phyloP scores from a whole-genome alignment of 2,329 filamentous ascomycete genomes.

The Diplodia sapinea region DNA sequence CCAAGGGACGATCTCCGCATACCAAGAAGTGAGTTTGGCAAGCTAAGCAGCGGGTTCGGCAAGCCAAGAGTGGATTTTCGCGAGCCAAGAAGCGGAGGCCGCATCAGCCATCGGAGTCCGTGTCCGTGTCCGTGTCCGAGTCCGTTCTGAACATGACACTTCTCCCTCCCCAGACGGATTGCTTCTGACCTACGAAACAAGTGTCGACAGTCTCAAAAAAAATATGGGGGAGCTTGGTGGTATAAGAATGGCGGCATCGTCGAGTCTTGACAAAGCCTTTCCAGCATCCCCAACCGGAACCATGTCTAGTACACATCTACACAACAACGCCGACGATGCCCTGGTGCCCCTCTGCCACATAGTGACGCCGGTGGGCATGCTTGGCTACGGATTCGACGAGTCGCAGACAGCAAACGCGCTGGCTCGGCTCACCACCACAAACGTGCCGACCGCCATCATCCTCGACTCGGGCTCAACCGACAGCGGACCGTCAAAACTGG shows the following conservation, averaged over 20 bases:
- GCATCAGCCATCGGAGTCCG: too few species aligned
- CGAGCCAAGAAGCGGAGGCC: background rate
- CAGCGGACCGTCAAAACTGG: slow-evolving; percentile 38
- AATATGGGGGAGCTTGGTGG: too few species aligned
- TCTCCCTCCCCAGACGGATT: too few species aligned
- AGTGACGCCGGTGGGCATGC: slow-evolving; percentile 56
- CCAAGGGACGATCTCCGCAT: too few species aligned
- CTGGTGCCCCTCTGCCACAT: slow-evolving; percentile 41
- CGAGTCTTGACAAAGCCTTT: too few species aligned
- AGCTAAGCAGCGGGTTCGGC: background rate
- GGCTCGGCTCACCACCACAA: slow-evolving; percentile 19
- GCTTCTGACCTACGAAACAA: too few species aligned
- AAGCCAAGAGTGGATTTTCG: background rate
- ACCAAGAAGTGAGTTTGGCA: background rate
- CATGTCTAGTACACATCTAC: too few species aligned
- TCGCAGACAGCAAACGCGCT: slow-evolving; percentile 35
- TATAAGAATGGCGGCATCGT: too few species aligned
- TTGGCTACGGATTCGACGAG: slow-evolving; percentile 57
- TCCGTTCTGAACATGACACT: too few species aligned
- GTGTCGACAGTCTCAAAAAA: too few species aligned
- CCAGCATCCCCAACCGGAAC: too few species aligned
- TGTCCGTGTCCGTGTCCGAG: too few species aligned
- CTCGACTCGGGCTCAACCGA: slow-evolving; percentile 40
- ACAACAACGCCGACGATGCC: background rate
- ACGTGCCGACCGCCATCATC: slow-evolving; percentile 37